phyloP scores from a whole-genome alignment of 192 early-diverging fungal species.

The Backusella sp. region DNA sequence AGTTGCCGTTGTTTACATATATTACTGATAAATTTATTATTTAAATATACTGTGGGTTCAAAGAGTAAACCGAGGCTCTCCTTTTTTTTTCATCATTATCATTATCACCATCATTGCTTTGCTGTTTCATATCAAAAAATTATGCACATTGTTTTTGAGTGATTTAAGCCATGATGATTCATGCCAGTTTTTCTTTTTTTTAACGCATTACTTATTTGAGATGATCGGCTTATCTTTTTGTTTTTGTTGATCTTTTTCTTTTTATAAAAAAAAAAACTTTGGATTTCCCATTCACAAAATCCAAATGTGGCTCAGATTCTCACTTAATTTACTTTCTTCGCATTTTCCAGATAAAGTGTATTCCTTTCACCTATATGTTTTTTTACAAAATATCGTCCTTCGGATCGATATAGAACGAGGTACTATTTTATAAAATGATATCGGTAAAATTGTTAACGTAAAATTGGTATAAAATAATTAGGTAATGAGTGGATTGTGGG shows the following conservation, averaged over 20 bases:
- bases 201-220: neutral
- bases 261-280: neutral
- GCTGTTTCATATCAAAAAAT: neutral
- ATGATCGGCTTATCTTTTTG: neutral
- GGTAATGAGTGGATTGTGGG: neutral
- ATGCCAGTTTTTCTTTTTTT: neutral
- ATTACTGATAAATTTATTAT: neutral
- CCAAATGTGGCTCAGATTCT: neutral
- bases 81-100: neutral
- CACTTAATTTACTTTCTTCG: neutral
- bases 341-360: neutral
- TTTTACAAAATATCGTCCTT: neutral
- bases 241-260: neutral
- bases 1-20: neutral
- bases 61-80: neutral
- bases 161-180: neutral
- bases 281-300: neutral
- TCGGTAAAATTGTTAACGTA: neutral
- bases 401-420: neutral
- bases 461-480: neutral
- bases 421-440: neutral
- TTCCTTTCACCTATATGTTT: neutral
- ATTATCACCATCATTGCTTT: neutral
- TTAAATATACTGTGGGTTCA: neutral
- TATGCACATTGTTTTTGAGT: neutral